phyloP scores from a whole-genome alignment of 2,329 filamentous ascomycete genomes.

The Tolypocladium capitatum region DNA sequence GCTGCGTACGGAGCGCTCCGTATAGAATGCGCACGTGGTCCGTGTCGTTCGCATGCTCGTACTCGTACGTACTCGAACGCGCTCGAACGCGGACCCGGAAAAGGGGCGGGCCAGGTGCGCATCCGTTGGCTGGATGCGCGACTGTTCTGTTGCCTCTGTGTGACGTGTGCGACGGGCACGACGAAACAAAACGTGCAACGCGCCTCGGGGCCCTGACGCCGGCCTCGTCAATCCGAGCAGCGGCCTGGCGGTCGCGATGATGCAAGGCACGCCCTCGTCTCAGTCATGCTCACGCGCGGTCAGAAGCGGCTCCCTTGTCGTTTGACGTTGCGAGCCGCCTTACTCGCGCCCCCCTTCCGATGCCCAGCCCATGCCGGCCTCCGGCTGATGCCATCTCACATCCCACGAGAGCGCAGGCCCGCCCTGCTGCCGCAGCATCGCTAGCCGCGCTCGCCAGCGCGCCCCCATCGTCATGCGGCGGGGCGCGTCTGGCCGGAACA shows the following conservation, averaged over 20 bases:
- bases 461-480: constrained; percentile 3
- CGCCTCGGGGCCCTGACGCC: too few species aligned
- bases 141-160: not conserved
- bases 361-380: too few species aligned
- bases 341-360: not conserved
- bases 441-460: constrained; percentile 4
- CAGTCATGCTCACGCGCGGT: not conserved
- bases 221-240: too few species aligned
- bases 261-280: not conserved
- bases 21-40: too few species aligned
- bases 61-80: too few species aligned
- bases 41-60: too few species aligned
- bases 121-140: too few species aligned
- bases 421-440: constrained; percentile 8
- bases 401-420: not conserved
- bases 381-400: too few species aligned
- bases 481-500: not conserved
- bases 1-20: too few species aligned
- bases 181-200: not conserved
- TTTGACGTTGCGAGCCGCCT: too few species aligned
- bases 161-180: not conserved
- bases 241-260: not conserved
- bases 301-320: too few species aligned
- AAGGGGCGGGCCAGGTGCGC: not conserved
- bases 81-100: not conserved